Base-by-base conservation (phyloP, 176 grass and related monocot species). In the Cocos nucifera region DNA sequence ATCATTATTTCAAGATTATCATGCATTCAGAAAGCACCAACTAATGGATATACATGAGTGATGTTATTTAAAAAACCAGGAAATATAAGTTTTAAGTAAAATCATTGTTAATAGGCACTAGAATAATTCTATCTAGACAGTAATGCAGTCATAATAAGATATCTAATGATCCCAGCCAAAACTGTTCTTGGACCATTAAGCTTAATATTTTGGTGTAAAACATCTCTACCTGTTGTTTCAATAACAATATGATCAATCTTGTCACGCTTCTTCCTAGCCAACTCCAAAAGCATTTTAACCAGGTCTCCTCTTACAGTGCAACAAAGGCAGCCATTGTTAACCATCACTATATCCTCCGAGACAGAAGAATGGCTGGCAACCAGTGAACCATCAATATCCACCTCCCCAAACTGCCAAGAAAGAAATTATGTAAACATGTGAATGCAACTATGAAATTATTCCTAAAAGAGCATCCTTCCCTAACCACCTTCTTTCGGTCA, bases 211-310 rank as follows among this genome's bases (percentile, higher is more conserved):
- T 44, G 35, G 9, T 44, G 35, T 12, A n/a, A 51, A 53, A 64
- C 22, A 68, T 22, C 24, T 52, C 25, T 22, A 84, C 86, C 81
- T 65, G 86, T 89, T 63, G 86, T 89, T 56, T 89, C 86, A 68
- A 84, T 89, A 51, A 89, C 70, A 67, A 89, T 89, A 62, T 89
- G 86, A 63, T 89, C 86, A 49, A 89, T 75, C 49, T 81, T 84
- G 66, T 84, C 80, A 7, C 73, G 69, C 62, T 80, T 89, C 66
- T 81, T 67, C 66, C 78, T 84, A 15, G 75, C 81, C 32, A 84
- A 53, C 66, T 89, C 70, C 24, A 89, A 68, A 64, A 89, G 77
- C 86, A 89, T 89, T 74, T 84, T 84, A 64, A 89, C 74, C 64
- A 89, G 78, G 32, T 84, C 86, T 27, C 81, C 86, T 69, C 81